phyloP scores from a whole-genome alignment of 1,284 basidiomycete species.

The Ceratobasidium sp. region DNA sequence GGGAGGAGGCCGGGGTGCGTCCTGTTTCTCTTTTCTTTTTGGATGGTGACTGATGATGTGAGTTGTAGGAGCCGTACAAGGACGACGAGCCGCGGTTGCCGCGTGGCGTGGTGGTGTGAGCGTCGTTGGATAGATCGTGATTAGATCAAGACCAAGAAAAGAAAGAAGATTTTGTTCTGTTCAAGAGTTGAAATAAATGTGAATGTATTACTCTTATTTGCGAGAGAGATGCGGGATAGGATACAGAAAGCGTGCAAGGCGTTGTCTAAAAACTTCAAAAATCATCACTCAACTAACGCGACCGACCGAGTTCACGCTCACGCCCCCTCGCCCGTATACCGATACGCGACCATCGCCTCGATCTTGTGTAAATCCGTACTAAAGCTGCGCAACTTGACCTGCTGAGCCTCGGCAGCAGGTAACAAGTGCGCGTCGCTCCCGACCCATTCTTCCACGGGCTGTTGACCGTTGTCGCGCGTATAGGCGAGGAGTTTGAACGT shows the following conservation, averaged over 20 bases:
- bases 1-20: slow-evolving; percentile 67
- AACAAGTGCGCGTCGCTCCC: slow-evolving; percentile 66
- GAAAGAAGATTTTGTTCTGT: background rate
- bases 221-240: slow-evolving; percentile 17
- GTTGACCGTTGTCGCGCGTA: slow-evolving; percentile 53
- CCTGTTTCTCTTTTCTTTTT: background rate
- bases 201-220: background rate
- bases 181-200: slow-evolving; percentile 5
- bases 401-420: slow-evolving; percentile 65
- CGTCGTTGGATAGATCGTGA: slow-evolving; percentile 22
- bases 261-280: background rate
- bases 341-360: slow-evolving; percentile 52
- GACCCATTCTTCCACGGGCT: slow-evolving; percentile 57
- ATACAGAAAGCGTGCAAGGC: slow-evolving; percentile 1
- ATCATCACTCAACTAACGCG: too few relatives aligned
- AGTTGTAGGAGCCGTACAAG: slow-evolving; percentile 62
- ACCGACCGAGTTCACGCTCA: too few relatives aligned
- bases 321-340: slow-evolving; percentile 42
- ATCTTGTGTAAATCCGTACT: slow-evolving; percentile 60
- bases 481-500: slow-evolving; percentile 65
- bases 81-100: slow-evolving; percentile 74
- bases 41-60: background rate
- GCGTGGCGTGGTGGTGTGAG: slow-evolving; percentile 62
- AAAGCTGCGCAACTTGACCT: slow-evolving; percentile 61
- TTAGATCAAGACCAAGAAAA: slow-evolving; percentile 7